phyloP scores from a whole-genome alignment of 768 basidiomycete species.

The Boletus huronensis region DNA sequence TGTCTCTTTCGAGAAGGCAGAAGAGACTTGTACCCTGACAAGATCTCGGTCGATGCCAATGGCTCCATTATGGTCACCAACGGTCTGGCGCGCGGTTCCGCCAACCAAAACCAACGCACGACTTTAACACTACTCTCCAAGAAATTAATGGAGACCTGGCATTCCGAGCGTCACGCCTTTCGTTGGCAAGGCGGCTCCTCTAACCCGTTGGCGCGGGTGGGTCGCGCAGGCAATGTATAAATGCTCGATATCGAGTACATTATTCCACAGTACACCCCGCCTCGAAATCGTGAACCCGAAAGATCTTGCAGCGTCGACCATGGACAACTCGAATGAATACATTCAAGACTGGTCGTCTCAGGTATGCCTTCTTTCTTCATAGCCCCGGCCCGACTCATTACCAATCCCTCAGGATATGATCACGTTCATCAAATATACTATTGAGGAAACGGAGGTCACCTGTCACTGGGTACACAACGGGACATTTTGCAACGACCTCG shows the following conservation, averaged over 20 bases:
- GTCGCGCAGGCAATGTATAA: neutral
- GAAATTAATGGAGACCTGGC: neutral
- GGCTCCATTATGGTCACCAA: conserved; percentile 4
- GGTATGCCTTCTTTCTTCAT: neutral
- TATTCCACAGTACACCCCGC: neutral
- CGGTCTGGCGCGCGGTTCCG: neutral
- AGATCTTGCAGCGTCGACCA: neutral
- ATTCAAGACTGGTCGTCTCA: neutral
- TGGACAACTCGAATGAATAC: neutral
- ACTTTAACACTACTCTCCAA: neutral
- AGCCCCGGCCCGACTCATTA: neutral
- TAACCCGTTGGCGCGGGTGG: neutral
- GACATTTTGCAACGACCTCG: neutral
- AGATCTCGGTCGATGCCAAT: neutral
- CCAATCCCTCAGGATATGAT: neutral
- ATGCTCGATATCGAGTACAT: neutral
- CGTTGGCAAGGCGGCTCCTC: neutral
- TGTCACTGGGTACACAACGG: conserved; percentile 8
- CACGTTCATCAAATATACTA: neutral
- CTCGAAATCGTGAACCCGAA: neutral
- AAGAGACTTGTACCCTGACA: neutral
- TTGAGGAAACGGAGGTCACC: neutral
- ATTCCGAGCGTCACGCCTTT: neutral
- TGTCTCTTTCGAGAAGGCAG: neutral
- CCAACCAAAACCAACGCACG: neutral